Percentiles rank a stretch among this genome's conserved stretches.
Evolutionary conservation across 2,329 filamentous ascomycete species (phyloP).

Genomic region (Diaporthe aspalathi): DNA sequence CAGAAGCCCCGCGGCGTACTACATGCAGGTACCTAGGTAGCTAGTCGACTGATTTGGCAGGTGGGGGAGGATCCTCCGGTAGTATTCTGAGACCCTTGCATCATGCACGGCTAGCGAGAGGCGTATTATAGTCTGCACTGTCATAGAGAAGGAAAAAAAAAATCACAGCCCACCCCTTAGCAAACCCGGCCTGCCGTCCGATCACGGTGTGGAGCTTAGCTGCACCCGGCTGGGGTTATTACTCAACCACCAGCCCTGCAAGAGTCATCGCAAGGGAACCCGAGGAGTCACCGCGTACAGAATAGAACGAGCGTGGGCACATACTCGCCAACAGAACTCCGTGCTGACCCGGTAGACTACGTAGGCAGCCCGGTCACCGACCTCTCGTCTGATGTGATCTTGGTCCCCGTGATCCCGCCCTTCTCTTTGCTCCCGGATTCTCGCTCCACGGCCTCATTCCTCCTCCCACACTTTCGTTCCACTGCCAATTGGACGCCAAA

Average conservation of each 20-base stretch:
- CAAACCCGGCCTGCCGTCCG: slow-evolving; percentile 20
- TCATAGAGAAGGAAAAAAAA: slow-evolving; percentile 2
- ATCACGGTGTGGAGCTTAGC: slow-evolving; percentile 25
- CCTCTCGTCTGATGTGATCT: slow-evolving; percentile 28
- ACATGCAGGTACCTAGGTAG: background rate
- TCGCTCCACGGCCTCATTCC: background rate
- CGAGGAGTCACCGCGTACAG: slow-evolving; percentile 16
- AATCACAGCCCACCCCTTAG: background rate
- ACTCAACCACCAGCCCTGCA: slow-evolving; percentile 27
- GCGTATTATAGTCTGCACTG: too few species aligned
- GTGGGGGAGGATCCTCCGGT: slow-evolving; percentile 19
- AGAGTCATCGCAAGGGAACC: slow-evolving; percentile 16
- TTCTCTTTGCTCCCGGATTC: background rate
- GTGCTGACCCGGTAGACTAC: slow-evolving; percentile 12
- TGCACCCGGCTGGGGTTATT: slow-evolving; percentile 20
- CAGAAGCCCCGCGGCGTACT: too few species aligned
- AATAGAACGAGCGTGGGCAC: slow-evolving; percentile 21
- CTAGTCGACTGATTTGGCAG: slow-evolving; percentile 1
- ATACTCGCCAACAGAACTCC: background rate
- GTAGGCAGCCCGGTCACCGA: slow-evolving; percentile 3
- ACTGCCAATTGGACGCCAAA: slow-evolving; percentile 7
- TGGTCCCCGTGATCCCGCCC: background rate
- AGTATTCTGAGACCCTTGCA: slow-evolving; percentile 14
- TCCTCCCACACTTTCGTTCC: background rate
- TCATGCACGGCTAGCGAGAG: slow-evolving; percentile 12